These are phyloP conservation scores for Aureobasidium pullulans DNA, from an alignment of 2,329 filamentous ascomycete species.

Conservation along the genomic window DNA sequence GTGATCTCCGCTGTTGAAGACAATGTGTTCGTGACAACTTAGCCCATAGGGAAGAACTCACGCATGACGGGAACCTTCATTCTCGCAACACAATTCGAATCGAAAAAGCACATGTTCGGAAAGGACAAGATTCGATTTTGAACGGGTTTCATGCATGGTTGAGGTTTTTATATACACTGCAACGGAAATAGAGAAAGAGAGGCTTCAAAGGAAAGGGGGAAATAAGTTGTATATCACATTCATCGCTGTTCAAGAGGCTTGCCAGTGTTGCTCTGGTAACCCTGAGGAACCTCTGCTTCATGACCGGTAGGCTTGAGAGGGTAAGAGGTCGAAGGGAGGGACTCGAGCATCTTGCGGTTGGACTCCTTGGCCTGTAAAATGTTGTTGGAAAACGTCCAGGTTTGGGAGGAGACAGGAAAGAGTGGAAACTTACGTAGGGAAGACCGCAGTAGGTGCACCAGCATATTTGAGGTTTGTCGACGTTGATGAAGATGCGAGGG, in stretches of 20 bases:
- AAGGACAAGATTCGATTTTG: not conserved
- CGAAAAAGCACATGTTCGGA: too few relatives aligned
- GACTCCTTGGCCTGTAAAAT: slow-evolving; percentile 72
- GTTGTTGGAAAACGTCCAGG: too few relatives aligned
- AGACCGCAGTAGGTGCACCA: slow-evolving; percentile 88
- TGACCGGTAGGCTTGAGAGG: slow-evolving; percentile 61
- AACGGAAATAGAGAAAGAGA: not conserved
- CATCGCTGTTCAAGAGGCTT: slow-evolving; percentile 56
- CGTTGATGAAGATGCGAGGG: slow-evolving; percentile 93
- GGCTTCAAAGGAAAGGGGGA: not conserved
- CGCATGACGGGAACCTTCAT: too few relatives aligned
- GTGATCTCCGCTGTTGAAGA: too few relatives aligned
- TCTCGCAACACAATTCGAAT: too few relatives aligned
- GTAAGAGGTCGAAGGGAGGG: slow-evolving; percentile 66
- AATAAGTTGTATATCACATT: slow-evolving; percentile 13
- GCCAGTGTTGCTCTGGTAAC: slow-evolving; percentile 49
- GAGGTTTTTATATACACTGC: slow-evolving; percentile 4
- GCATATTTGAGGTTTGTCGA: slow-evolving; percentile 91
- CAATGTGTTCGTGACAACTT: too few relatives aligned
- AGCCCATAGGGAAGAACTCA: too few relatives aligned
- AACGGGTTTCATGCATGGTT: not conserved
- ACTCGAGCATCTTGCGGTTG: slow-evolving; percentile 75
- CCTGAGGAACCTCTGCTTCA: slow-evolving; percentile 50
- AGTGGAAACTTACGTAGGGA: slow-evolving; percentile 65
- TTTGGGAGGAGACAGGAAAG: not conserved